Evolutionary conservation across 1,284 basidiomycete genomes (phyloP), one percentile per base, ranked within the genome.

Genomic region (Pisolithus thermaeus): DNA sequence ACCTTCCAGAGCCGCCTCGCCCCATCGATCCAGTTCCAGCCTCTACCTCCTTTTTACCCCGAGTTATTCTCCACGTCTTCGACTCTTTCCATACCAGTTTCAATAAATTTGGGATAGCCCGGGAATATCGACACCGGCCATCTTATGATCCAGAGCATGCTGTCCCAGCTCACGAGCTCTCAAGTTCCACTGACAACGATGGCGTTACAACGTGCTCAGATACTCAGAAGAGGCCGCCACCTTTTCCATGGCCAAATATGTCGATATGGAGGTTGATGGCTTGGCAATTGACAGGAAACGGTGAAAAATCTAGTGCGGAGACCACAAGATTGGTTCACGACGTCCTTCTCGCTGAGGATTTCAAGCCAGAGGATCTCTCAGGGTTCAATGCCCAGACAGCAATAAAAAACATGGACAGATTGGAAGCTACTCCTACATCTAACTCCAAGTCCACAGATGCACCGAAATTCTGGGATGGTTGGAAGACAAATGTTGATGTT

Each of bases 241-340:
- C n/a, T n/a, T n/a, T n/a, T n/a, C n/a, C n/a, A n/a, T n/a, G n/a
- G n/a, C n/a, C n/a, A n/a, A n/a, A n/a, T n/a, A n/a, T n/a, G n/a
- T n/a, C n/a, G n/a, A n/a, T n/a, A n/a, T n/a, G n/a, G n/a, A n/a
- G n/a, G n/a, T n/a, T n/a, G n/a, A n/a, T n/a, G n/a, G n/a, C n/a
- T n/a, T n/a, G n/a, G n/a, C n/a, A n/a, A n/a, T n/a, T n/a, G n/a
- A n/a, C n/a, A n/a, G n/a, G n/a, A n/a, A n/a, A n/a, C n/a, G n/a
- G n/a, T n/a, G n/a, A n/a, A n/a, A 64, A 64, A 25, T 63, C 60
- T 0, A 47, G 49, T 16, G 36, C 39, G 1, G 58, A 64, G 50
- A 35, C 47, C 8, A 58, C 47, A 11, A 49, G 40, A 4, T 46
- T 59, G 12, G 55, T 51, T 16, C n/a, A 43, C 14, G 54, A 56